Conservation (phyloP, 176 grass and related monocot species). For the Zoysia japonica region DNA sequence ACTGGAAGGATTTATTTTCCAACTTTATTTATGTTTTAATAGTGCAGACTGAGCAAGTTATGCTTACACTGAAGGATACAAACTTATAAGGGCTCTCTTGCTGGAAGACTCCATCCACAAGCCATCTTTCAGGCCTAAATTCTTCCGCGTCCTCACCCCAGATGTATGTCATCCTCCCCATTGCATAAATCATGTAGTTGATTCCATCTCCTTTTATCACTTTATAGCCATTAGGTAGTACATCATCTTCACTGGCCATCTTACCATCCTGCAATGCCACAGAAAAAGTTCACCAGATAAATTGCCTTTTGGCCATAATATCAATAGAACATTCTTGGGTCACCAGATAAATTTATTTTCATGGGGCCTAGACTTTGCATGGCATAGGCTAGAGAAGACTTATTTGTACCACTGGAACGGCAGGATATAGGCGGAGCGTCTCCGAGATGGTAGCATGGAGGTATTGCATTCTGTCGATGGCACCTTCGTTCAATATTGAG, state of each 20-base stretch:
- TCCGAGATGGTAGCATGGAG: slow-evolving; percentile 57
- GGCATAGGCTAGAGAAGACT: slow-evolving; percentile 3
- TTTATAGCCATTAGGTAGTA: slow-evolving; percentile 50
- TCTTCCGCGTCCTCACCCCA: slow-evolving; percentile 65
- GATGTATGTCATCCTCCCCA: slow-evolving; percentile 69
- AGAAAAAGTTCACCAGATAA: not conserved
- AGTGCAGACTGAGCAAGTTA: not conserved
- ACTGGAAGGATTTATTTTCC: not conserved
- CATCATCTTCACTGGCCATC: slow-evolving; percentile 59
- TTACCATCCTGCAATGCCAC: slow-evolving; percentile 46
- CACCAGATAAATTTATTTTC: not conserved
- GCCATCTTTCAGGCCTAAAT: slow-evolving; percentile 66
- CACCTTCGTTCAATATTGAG: slow-evolving; percentile 38
- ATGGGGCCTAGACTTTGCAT: slow-evolving; percentile 13
- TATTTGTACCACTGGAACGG: slow-evolving; percentile 60
- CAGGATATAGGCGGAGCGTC: slow-evolving; percentile 70
- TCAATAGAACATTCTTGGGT: not conserved
- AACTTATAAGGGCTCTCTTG: slow-evolving; percentile 68
- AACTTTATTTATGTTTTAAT: not conserved
- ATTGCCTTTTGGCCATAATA: not conserved
- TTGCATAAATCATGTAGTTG: slow-evolving; percentile 58
- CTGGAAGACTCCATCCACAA: slow-evolving; percentile 54
- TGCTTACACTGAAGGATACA: slow-evolving; percentile 58
- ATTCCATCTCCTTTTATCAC: slow-evolving; percentile 49
- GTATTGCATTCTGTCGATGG: slow-evolving; percentile 63